These are phyloP conservation scores for Trichoderma afroharzianum DNA, from an alignment of 2,329 filamentous ascomycete species.

Conservation along the genomic window DNA sequence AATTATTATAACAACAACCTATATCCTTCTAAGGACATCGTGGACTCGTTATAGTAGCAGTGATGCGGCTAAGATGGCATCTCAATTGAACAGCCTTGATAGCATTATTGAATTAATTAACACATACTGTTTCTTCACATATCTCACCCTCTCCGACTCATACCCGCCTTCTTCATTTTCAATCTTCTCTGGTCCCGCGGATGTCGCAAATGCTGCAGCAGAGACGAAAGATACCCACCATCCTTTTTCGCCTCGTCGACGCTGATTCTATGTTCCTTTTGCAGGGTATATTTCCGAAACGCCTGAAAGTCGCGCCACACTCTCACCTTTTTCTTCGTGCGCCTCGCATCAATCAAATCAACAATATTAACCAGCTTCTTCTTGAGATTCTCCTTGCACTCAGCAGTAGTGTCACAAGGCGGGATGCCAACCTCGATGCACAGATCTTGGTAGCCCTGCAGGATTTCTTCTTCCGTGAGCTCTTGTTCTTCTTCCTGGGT, in stretches of 20 bases:
- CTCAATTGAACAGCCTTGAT: background rate
- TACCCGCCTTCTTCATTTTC: background rate
- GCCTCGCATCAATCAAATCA: constrained; percentile 30
- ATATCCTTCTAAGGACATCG: background rate
- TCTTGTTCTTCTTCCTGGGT: background rate
- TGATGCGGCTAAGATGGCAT: background rate
- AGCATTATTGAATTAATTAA: background rate
- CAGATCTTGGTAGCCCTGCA: constrained; percentile 27
- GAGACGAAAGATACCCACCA: constrained; percentile 23
- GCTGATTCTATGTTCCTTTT: constrained; percentile 22
- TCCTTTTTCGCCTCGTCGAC: constrained; percentile 24
- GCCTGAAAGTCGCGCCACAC: constrained; percentile 28
- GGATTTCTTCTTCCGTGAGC: constrained; percentile 21
- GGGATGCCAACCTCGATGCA: constrained; percentile 29
- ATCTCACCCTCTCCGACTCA: background rate
- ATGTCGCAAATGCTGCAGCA: background rate
- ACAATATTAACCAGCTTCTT: constrained; percentile 31
- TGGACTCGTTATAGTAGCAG: background rate
- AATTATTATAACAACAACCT: background rate
- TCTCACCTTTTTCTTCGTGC: constrained; percentile 24
- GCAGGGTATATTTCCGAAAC: constrained; percentile 27
- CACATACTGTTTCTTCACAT: background rate
- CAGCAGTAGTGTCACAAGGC: constrained; percentile 16
- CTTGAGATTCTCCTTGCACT: constrained; percentile 27
- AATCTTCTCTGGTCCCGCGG: background rate